Evolutionary conservation across 306 rosid genomes (phyloP).

Genomic region (Lathyrus oleraceus): DNA sequence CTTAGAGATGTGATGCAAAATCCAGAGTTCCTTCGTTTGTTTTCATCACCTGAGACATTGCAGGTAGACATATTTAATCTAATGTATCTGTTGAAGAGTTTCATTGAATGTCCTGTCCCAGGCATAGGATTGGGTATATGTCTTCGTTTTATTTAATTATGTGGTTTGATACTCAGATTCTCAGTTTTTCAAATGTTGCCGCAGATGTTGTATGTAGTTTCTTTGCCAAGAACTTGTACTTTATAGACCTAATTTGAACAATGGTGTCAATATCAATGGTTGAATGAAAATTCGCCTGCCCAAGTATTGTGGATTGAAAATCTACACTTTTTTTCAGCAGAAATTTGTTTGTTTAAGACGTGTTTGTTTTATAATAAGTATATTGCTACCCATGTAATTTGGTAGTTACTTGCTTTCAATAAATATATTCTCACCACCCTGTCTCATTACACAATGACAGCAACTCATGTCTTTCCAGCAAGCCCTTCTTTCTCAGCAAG

Average conservation of each 20-base stretch:
- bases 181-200: conserved; percentile 5
- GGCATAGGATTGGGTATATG: background rate
- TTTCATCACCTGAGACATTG: conserved; percentile 82
- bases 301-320: background rate
- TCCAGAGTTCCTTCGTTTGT: conserved; percentile 74
- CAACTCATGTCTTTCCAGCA: conserved; percentile 65
- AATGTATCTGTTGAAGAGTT: conserved; percentile 21
- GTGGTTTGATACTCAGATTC: conserved; percentile 6
- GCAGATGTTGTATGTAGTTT: conserved; percentile 9
- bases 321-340: background rate
- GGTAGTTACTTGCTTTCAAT: conserved; percentile 5
- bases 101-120: conserved; percentile 8
- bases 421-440: conserved; percentile 29
- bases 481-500: conserved; percentile 63
- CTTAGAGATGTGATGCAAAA: conserved; percentile 83
- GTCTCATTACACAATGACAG: conserved; percentile 45
- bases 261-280: background rate
- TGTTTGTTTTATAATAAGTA: conserved; percentile 16
- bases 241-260: background rate
- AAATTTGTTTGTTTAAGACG: background rate
- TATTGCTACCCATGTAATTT: conserved; percentile 10
- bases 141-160: background rate
- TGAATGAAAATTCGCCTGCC: conserved; percentile 4
- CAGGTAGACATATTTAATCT: conserved; percentile 58
- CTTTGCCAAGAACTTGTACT: background rate